Evolutionary conservation across 83 land plant species (phyloP), one percentile per base, ranked within the genome.

Genomic region (Picea engelmannii): DNA sequence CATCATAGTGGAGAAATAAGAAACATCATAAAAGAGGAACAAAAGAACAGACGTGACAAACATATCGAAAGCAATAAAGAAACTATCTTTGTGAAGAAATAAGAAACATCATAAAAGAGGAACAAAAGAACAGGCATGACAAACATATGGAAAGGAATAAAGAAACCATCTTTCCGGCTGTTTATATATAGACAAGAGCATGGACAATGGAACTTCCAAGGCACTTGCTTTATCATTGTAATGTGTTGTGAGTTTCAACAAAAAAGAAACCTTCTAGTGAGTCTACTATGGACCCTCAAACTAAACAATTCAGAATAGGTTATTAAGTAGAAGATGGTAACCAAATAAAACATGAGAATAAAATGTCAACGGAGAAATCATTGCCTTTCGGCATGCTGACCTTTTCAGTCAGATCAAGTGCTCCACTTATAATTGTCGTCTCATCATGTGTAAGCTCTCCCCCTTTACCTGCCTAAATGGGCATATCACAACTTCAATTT

Each of bases 381-480:
- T 20, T 67, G 49, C 81, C 83, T 81, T 81, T 70, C 52, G 27
- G 59, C 75, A 70, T n/a, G 44, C 87, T 62, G 82, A 96, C 98
- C 95, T 97, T 97, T 83, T 88, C 95, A 63, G 99, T 93, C 68
- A 97, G 84, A 81, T 97, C 99, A 27, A 97, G 86, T n/a, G 99
- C 99, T 49, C 99, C 99, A 79, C 96, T 96, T 27, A 97, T 97
- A 20, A 97, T 97, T 6, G 98, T 97, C 27, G 99, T 93, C 82
- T 97, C 99, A 85, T 97, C 98, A 81, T 91, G 98, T 11, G 98
- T 92, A 59, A 97, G 99, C 80, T 97, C 99, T 64, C 99, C 99
- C 24, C 99, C 99, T 88, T 95, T 97, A 47, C 99, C 99, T 79
- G 95, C 99, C 99, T 97, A 86, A 38, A 31, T 65, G 27, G 44